These are phyloP conservation scores for Botrytis cinerea DNA, from an alignment of 2,329 filamentous ascomycete genomes.

Conservation along the genomic window DNA sequence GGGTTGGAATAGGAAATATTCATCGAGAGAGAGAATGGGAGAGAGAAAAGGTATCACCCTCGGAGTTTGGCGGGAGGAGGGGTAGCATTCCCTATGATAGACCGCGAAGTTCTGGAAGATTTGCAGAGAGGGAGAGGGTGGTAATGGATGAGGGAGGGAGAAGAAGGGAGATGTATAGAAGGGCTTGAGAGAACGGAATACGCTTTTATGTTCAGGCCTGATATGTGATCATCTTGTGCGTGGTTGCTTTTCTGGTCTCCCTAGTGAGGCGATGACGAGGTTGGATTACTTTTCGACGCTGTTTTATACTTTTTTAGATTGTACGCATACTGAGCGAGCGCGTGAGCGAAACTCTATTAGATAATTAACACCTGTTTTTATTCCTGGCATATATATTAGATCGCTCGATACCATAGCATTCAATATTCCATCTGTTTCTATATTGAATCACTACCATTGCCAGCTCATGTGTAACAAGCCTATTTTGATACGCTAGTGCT, in stretches of 20 bases:
- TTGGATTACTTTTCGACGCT: neutral
- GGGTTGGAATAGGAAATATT: neutral
- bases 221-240: neutral
- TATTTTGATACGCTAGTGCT: neutral
- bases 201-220: neutral
- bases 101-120: constrained; percentile 5
- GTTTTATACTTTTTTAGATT: neutral
- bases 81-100: constrained; percentile 1
- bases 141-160: constrained; percentile 16
- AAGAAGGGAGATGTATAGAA: constrained; percentile 8
- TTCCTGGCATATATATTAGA: neutral
- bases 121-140: constrained; percentile 13
- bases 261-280: neutral
- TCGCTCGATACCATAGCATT: neutral
- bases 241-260: neutral
- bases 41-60: neutral
- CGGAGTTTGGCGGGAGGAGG: neutral
- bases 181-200: neutral
- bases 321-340: neutral
- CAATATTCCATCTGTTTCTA: fast-evolving
- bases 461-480: neutral
- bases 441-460: neutral
- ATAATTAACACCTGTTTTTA: neutral
- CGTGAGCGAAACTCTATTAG: neutral
- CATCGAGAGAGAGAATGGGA: constrained; percentile 6